Conservation (phyloP, 257 asterid genomes). For the Asclepias syriaca region DNA sequence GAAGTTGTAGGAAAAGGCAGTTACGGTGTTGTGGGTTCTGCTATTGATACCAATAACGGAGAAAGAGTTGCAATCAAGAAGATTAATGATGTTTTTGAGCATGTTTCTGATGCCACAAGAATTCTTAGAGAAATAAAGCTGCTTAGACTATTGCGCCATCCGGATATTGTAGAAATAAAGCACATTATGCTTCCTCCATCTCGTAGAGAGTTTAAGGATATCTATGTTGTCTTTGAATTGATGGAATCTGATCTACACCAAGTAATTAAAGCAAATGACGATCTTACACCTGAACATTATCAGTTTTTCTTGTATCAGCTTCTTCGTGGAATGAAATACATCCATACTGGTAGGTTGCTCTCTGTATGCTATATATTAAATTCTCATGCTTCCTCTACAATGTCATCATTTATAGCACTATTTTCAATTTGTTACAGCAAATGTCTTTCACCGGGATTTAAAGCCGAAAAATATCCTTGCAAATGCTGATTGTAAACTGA, state of each 20-base stretch:
- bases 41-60: slow-evolving; percentile 77
- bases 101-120: slow-evolving; percentile 92
- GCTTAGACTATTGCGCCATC: slow-evolving; percentile 85
- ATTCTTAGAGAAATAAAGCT: slow-evolving; percentile 95
- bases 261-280: slow-evolving; percentile 92
- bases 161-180: slow-evolving; percentile 88
- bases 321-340: slow-evolving; percentile 81
- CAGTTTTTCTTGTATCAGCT: slow-evolving; percentile 94
- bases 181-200: slow-evolving; percentile 99
- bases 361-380: neutral
- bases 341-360: slow-evolving; percentile 60
- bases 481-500: slow-evolving; percentile 92
- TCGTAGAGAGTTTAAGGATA: slow-evolving; percentile 84
- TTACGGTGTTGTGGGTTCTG: slow-evolving; percentile 94
- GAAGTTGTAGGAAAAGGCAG: slow-evolving; percentile 98
- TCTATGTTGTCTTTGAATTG: slow-evolving; percentile 83
- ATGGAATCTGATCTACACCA: slow-evolving; percentile 99
- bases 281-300: slow-evolving; percentile 86
- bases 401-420: neutral
- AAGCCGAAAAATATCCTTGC: slow-evolving; percentile 98
- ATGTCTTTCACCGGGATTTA: slow-evolving; percentile 88
- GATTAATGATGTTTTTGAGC: slow-evolving; percentile 94
- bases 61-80: slow-evolving; percentile 92
- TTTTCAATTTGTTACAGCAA: slow-evolving; percentile 44
- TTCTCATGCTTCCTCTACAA: neutral